Evolutionary conservation across 2,329 filamentous ascomycete species (phyloP).

Genomic region (Ceratocystis lukuohia): DNA sequence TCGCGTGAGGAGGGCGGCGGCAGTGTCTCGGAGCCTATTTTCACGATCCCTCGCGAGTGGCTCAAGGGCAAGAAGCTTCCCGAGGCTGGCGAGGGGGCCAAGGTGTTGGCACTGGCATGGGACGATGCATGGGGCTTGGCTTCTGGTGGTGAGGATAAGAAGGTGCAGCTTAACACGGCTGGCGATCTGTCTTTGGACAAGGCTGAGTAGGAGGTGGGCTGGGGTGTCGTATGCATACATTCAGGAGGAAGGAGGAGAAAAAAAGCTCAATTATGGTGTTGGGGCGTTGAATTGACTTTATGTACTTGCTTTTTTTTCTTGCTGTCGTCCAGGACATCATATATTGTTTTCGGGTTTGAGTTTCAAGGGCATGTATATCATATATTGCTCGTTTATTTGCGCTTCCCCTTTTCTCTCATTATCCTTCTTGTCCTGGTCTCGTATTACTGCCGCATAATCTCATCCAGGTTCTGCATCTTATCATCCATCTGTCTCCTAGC

Average conservation of each 20-base stretch:
- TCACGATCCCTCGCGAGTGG: constrained; percentile 63
- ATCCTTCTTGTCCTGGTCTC: neutral
- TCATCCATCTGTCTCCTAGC: constrained; percentile 59
- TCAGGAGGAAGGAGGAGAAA: neutral
- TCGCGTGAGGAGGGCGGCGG: constrained; percentile 45
- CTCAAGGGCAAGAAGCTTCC: constrained; percentile 49
- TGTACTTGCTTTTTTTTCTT: neutral
- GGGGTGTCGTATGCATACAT: neutral
- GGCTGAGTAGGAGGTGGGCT: constrained; percentile 1
- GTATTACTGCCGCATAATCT: constrained; percentile 53
- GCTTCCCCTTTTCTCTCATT: neutral
- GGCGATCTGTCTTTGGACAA: constrained; percentile 15
- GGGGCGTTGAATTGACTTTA: constrained; percentile 14
- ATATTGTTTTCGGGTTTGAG: constrained; percentile 8
- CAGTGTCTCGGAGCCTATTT: constrained; percentile 58
- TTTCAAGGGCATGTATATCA: constrained; percentile 13
- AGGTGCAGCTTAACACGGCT: constrained; percentile 68
- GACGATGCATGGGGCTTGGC: constrained; percentile 77
- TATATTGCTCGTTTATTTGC: constrained; percentile 10
- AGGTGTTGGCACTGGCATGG: constrained; percentile 84
- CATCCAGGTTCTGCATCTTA: constrained; percentile 54
- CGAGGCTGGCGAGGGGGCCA: constrained; percentile 66
- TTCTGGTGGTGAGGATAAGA: constrained; percentile 84
- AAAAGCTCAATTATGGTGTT: constrained; percentile 10
- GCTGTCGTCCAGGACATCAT: constrained; percentile 9